Percentiles rank a stretch among this genome's conserved stretches.
Conservation (phyloP, 2,329 filamentous ascomycete species). For the Drechslerella dactyloides region DNA sequence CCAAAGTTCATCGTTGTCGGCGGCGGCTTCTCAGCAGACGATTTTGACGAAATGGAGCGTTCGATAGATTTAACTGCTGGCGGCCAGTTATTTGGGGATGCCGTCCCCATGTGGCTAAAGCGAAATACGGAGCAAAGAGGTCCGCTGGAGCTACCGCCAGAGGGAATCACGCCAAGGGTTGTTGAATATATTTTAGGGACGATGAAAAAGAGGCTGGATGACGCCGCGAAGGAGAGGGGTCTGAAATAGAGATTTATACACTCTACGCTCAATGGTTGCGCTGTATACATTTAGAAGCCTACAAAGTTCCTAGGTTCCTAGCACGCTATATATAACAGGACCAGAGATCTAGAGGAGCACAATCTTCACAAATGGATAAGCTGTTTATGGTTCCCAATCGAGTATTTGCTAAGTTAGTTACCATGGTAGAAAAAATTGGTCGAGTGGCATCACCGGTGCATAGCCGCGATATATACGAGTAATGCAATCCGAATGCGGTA, state of each 20-base stretch:
- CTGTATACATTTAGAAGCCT: not conserved
- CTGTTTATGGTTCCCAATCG: too few species aligned
- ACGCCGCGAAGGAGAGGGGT: conserved; percentile 24
- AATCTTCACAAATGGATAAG: too few species aligned
- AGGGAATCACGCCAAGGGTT: conserved; percentile 17
- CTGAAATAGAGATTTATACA: conserved; percentile 12
- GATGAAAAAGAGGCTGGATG: conserved; percentile 16
- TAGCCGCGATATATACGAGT: too few species aligned
- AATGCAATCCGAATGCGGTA: too few species aligned
- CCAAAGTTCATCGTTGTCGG: conserved; percentile 30
- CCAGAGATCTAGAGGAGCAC: too few species aligned
- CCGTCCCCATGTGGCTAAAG: conserved; percentile 36
- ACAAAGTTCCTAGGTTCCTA: not conserved
- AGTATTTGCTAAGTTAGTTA: too few species aligned
- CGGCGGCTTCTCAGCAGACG: conserved; percentile 33
- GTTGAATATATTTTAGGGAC: conserved; percentile 12
- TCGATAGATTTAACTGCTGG: conserved; percentile 38
- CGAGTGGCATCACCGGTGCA: too few species aligned
- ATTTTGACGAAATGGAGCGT: conserved; percentile 33
- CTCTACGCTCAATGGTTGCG: not conserved
- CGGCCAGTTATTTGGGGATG: conserved; percentile 15
- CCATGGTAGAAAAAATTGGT: too few species aligned
- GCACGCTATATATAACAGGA: too few species aligned
- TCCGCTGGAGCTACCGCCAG: conserved; percentile 20
- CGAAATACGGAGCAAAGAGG: conserved; percentile 6